These are phyloP conservation scores for Aspergillus ochraceoroseus DNA, from an alignment of 2,329 filamentous ascomycete species.

Conservation along the genomic window DNA sequence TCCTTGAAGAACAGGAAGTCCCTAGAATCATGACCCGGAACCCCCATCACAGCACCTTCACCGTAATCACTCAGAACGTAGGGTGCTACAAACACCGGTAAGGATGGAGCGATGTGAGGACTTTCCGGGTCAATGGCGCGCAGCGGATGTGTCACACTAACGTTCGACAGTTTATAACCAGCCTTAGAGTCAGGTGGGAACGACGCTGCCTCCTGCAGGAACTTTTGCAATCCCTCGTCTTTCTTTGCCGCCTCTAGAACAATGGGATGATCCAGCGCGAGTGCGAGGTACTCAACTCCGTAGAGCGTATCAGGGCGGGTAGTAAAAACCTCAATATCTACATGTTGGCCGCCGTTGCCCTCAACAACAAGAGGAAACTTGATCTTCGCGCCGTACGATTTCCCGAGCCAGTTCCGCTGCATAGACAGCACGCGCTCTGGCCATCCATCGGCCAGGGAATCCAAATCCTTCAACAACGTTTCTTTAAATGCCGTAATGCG, in stretches of 20 bases:
- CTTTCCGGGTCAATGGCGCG: conserved; percentile 51
- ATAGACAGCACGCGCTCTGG: conserved; percentile 76
- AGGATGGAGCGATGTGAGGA: conserved; percentile 34
- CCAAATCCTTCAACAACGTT: conserved; percentile 64
- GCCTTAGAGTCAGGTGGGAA: conserved; percentile 54
- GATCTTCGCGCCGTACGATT: conserved; percentile 66
- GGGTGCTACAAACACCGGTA: conserved; percentile 76
- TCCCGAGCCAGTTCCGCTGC: conserved; percentile 85
- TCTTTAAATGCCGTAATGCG: conserved; percentile 76
- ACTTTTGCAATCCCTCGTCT: conserved; percentile 60
- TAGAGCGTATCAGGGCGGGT: conserved; percentile 83
- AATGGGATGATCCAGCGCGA: conserved; percentile 68
- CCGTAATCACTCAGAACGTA: conserved; percentile 84
- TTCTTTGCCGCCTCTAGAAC: conserved; percentile 57
- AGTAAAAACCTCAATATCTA: conserved; percentile 68
- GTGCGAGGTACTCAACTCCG: conserved; percentile 76
- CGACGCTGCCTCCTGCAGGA: conserved; percentile 55
- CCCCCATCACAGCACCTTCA: conserved; percentile 85
- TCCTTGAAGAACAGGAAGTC: conserved; percentile 76
- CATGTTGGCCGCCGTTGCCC: conserved; percentile 20
- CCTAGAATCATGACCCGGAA: conserved; percentile 75
- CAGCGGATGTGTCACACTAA: conserved; percentile 63
- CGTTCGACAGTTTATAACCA: conserved; percentile 62
- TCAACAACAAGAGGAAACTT: conserved; percentile 58
- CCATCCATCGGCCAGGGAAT: conserved; percentile 65